Conservation (phyloP, 768 basidiomycete species). For the Serendipita sp. region DNA sequence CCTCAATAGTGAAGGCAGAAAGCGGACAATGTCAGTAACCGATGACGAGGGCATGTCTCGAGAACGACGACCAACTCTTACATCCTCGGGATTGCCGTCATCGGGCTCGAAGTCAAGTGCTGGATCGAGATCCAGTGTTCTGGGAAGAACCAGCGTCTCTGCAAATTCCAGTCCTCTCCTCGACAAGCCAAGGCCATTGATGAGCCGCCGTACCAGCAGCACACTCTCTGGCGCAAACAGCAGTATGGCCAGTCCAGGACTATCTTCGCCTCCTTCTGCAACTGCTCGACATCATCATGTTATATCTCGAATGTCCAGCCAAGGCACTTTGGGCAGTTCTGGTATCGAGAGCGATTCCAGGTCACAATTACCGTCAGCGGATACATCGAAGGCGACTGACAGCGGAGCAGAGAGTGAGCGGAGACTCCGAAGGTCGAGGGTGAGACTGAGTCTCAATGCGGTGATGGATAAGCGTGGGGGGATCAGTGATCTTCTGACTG, state of each 20-base stretch:
- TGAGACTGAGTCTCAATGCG: background rate
- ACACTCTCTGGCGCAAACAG: background rate
- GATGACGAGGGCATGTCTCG: background rate
- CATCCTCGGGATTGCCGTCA: background rate
- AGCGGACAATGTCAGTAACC: background rate
- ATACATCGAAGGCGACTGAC: background rate
- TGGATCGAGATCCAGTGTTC: background rate
- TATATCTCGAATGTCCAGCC: constrained; percentile 1
- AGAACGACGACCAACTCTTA: background rate
- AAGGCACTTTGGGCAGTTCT: background rate
- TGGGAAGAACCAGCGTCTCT: background rate
- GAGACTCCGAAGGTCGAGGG: background rate
- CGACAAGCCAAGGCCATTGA: background rate
- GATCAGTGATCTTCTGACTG: background rate
- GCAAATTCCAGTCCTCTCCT: background rate
- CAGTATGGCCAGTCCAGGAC: background rate
- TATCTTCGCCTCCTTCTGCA: background rate
- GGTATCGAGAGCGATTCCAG: background rate
- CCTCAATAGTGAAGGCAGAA: background rate
- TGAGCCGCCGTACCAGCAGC: background rate
- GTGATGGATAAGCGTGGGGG: background rate
- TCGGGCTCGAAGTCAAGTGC: background rate
- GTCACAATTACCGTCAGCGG: background rate
- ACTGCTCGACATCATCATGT: background rate
- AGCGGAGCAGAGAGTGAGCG: background rate